Conservation (phyloP, 2,329 filamentous ascomycete species). For the Drechslerella coelobrocha region DNA sequence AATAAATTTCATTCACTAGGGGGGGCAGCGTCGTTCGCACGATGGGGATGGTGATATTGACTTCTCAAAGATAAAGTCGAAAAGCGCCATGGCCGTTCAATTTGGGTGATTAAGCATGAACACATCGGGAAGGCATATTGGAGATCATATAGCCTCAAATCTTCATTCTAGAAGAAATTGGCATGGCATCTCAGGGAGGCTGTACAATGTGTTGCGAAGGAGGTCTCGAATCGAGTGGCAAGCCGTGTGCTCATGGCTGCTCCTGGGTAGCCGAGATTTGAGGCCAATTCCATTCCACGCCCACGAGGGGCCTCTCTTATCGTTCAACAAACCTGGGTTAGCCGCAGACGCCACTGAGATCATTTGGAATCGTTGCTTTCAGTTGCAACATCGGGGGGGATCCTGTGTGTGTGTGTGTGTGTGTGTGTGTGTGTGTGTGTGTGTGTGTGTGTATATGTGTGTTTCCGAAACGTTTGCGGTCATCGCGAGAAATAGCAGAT, state of each 20-base stretch:
- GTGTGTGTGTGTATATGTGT: too few relatives aligned
- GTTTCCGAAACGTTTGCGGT: too few relatives aligned
- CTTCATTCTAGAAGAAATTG: conserved; percentile 48
- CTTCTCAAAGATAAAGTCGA: too few relatives aligned
- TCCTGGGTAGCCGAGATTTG: too few relatives aligned
- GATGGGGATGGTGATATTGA: conserved; percentile 11
- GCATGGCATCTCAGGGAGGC: conserved; percentile 14
- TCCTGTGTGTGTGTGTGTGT: too few relatives aligned
- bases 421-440: too few relatives aligned
- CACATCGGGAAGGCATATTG: conserved; percentile 29
- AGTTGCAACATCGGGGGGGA: too few relatives aligned
- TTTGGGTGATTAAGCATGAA: conserved; percentile 19
- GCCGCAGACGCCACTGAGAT: conserved; percentile 35
- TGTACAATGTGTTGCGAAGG: conserved; percentile 44
- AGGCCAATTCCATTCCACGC: too few relatives aligned
- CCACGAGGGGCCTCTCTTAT: conserved; percentile 9
- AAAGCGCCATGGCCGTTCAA: too few relatives aligned
- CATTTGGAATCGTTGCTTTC: neutral
- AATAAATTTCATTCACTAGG: too few relatives aligned
- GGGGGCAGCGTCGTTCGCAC: neutral
- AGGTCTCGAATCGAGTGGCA: conserved; percentile 23
- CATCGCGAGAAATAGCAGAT: too few relatives aligned
- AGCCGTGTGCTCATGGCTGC: too few relatives aligned
- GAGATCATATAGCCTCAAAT: conserved; percentile 42
- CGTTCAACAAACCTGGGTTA: conserved; percentile 25